Evolutionary conservation across 805 yeast genomes (phyloP).

Genomic region (Candida arabinofermentans): DNA sequence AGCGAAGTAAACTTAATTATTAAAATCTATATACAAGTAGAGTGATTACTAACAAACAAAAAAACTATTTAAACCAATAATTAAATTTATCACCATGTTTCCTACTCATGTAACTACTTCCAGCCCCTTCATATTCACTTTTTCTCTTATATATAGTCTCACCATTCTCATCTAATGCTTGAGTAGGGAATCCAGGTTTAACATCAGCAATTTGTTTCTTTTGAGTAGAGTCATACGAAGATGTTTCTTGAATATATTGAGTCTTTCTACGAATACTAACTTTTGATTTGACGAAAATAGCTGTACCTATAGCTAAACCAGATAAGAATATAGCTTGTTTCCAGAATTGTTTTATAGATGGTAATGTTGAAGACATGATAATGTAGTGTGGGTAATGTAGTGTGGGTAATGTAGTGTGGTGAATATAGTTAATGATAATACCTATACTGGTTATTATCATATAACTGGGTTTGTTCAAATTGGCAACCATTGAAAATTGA

Average conservation of each 20-base stretch:
- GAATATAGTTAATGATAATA: too few relatives aligned
- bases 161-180: conserved; percentile 21
- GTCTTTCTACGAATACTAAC: conserved; percentile 32
- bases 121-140: conserved; percentile 66
- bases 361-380: conserved; percentile 18
- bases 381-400: background rate
- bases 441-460: too few relatives aligned
- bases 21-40: background rate
- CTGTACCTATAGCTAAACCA: conserved; percentile 29
- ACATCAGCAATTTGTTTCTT: conserved; percentile 23
- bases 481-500: too few relatives aligned
- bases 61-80: conserved; percentile 9
- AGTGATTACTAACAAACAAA: background rate
- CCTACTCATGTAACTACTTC: conserved; percentile 50
- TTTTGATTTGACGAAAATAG: conserved; percentile 32
- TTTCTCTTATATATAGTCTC: conserved; percentile 44
- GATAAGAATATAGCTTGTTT: conserved; percentile 28
- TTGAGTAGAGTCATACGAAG: conserved; percentile 29
- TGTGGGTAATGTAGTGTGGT: too few relatives aligned
- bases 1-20: background rate
- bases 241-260: conserved; percentile 33
- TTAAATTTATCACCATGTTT: conserved; percentile 35
- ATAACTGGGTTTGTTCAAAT: too few relatives aligned
- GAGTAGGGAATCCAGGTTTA: conserved; percentile 32
- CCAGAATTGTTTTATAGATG: conserved; percentile 28